A percentile compares a stretch with the other conserved stretches of the same genome.
These are phyloP conservation scores for Phycomyces nitens DNA, from an alignment of 192 early-diverging fungal genomes.

Conservation along the genomic window DNA sequence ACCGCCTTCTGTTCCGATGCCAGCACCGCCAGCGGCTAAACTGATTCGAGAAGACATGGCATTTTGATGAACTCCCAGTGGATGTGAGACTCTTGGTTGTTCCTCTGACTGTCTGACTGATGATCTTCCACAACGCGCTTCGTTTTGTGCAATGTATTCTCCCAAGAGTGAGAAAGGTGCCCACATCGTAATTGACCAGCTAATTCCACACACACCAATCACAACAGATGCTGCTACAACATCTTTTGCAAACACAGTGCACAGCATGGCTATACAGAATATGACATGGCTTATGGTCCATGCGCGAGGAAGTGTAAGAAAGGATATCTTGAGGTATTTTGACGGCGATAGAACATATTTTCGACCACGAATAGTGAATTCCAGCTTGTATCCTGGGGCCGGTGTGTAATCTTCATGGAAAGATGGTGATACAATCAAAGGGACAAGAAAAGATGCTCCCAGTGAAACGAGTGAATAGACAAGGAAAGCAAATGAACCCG, in stretches of 20 bases:
- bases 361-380: not conserved
- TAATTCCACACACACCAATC: conserved; percentile 71
- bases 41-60: conserved; percentile 20
- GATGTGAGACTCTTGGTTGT: not conserved
- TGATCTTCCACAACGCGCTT: conserved; percentile 6
- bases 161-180: conserved; percentile 90
- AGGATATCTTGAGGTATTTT: conserved; percentile 15
- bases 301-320: conserved; percentile 38
- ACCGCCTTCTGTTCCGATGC: conserved; percentile 18
- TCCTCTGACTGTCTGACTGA: not conserved
- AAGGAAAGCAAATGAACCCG: conserved; percentile 86
- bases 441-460: conserved; percentile 43
- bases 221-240: conserved; percentile 59
- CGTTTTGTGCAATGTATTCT: conserved; percentile 56
- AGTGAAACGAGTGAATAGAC: conserved; percentile 78
- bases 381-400: not conserved
- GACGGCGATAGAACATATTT: not conserved
- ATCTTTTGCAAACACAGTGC: conserved; percentile 54
- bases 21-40: conserved; percentile 19
- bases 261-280: conserved; percentile 67
- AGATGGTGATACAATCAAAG: conserved; percentile 36
- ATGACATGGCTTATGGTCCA: conserved; percentile 73
- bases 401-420: not conserved
- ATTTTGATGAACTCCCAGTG: not conserved
- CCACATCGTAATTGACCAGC: conserved; percentile 90